Conservation (phyloP, 2,329 filamentous ascomycete genomes). For the Pseudogymnoascus sp. region DNA sequence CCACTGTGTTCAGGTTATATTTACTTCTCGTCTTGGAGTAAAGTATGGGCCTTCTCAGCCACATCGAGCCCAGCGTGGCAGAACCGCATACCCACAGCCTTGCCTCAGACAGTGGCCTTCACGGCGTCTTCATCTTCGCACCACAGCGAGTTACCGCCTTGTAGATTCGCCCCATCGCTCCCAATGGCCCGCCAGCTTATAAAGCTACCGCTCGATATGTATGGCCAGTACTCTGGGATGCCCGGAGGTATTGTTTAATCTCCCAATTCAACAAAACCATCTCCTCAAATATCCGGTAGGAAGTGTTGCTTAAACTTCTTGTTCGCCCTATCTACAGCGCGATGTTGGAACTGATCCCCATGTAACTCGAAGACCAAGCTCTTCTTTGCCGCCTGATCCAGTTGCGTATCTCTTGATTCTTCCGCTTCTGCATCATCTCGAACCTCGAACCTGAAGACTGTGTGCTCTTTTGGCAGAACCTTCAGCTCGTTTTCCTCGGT, state of each 20-base stretch:
- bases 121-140: neutral
- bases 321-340: slow-evolving; percentile 78
- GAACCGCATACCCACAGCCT: neutral
- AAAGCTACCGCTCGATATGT: neutral
- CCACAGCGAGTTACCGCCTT: neutral
- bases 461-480: slow-evolving; percentile 82
- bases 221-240: neutral
- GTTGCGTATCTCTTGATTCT: slow-evolving; percentile 22
- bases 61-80: neutral
- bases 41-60: neutral
- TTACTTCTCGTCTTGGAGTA: neutral
- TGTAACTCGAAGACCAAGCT: slow-evolving; percentile 75
- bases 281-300: slow-evolving; percentile 60
- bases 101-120: neutral
- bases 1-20: neutral
- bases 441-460: slow-evolving; percentile 73
- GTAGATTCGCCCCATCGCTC: neutral
- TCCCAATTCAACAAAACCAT: neutral
- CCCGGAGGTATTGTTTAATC: neutral
- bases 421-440: slow-evolving; percentile 18
- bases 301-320: slow-evolving; percentile 89
- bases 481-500: slow-evolving; percentile 67
- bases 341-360: slow-evolving; percentile 78
- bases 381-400: slow-evolving; percentile 26
- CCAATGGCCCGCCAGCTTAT: neutral